Evolutionary conservation across 2,329 filamentous ascomycete genomes (phyloP).

Genomic region (Monilinia fructigena): DNA sequence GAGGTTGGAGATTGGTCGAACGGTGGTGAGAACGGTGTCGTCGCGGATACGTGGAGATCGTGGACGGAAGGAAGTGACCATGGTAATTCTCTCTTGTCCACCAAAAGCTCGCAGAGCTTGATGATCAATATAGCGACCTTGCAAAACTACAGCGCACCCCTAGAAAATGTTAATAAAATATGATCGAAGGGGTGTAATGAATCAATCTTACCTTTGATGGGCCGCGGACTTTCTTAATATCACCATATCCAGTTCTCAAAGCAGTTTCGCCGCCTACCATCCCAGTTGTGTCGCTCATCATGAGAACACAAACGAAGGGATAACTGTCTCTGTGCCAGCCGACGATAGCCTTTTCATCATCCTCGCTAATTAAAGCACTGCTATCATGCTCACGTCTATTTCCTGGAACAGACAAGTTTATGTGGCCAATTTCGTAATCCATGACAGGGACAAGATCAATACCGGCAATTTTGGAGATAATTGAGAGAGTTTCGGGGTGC

Average conservation of each 20-base stretch:
- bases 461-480: conserved; percentile 56
- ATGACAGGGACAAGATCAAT: conserved; percentile 56
- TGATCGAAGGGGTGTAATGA: neutral
- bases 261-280: conserved; percentile 59
- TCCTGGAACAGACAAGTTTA: conserved; percentile 51
- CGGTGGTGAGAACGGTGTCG: conserved; percentile 43
- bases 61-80: conserved; percentile 48
- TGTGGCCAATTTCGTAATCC: conserved; percentile 58
- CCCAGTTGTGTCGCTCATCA: conserved; percentile 48
- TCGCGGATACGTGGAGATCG: conserved; percentile 44
- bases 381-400: conserved; percentile 33
- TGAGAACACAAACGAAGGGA: conserved; percentile 52
- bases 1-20: conserved; percentile 42
- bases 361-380: conserved; percentile 35
- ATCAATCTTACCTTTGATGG: conserved; percentile 43
- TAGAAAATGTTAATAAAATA: conserved; percentile 26
- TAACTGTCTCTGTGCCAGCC: conserved; percentile 53
- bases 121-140: conserved; percentile 49
- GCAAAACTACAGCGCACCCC: conserved; percentile 47
- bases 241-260: conserved; percentile 53
- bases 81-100: conserved; percentile 47
- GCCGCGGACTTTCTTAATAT: conserved; percentile 47
- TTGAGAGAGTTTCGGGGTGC: conserved; percentile 52
- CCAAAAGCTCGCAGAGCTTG: conserved; percentile 45
- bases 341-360: conserved; percentile 42